These are phyloP conservation scores for Suillus alpinus DNA, from an alignment of 768 basidiomycete species.

Conservation along the genomic window DNA sequence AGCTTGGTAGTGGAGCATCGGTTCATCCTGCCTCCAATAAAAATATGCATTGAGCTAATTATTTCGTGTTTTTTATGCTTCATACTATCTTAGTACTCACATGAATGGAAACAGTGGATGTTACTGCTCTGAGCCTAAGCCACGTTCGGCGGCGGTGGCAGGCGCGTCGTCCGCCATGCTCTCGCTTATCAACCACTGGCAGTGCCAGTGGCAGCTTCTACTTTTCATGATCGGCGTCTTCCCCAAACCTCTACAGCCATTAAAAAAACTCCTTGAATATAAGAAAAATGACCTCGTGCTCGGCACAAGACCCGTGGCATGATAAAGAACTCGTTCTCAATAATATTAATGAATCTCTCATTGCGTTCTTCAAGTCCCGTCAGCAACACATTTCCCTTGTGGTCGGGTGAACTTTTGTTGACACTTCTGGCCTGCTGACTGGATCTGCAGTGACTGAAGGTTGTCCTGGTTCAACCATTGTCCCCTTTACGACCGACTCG, in stretches of 20 bases:
- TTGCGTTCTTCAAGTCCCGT: neutral
- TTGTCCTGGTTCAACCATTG: neutral
- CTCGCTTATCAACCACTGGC: neutral
- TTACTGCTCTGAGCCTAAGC: neutral
- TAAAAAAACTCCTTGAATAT: neutral
- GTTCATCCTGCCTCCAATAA: neutral
- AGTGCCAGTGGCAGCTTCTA: neutral
- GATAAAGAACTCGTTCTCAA: neutral
- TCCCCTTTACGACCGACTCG: neutral
- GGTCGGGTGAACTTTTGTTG: neutral
- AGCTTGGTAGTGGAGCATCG: neutral
- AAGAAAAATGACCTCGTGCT: neutral
- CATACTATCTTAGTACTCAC: neutral
- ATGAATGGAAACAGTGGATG: neutral
- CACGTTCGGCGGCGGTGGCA: neutral
- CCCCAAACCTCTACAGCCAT: neutral
- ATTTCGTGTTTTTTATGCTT: neutral
- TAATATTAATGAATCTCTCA: neutral
- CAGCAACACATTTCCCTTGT: neutral
- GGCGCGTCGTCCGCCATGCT: neutral
- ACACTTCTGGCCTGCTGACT: neutral
- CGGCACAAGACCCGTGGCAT: neutral
- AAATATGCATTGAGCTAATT: neutral
- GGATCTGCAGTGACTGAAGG: neutral
- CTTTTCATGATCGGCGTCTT: neutral